phyloP scores from a whole-genome alignment of 139 green algal genomes.

The Tetraselmis chui region DNA sequence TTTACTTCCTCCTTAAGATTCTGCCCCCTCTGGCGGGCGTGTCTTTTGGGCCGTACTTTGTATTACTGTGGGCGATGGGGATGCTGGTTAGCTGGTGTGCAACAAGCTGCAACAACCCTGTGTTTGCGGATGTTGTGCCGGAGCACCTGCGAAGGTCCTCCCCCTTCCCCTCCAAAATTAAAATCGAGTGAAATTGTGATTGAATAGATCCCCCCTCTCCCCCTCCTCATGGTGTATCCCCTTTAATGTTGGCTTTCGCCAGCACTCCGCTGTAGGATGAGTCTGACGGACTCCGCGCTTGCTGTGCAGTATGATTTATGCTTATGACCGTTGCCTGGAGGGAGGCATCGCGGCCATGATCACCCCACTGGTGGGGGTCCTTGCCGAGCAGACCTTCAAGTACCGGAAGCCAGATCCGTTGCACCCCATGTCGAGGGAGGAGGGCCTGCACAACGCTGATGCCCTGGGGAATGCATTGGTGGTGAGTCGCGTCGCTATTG shows the following conservation, averaged over 20 bases:
- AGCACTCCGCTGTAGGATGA: too few relatives aligned
- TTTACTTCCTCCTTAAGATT: slow-evolving; percentile 24
- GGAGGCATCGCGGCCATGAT: slow-evolving; percentile 32
- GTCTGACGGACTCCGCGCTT: too few relatives aligned
- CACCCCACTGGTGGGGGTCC: slow-evolving; percentile 45
- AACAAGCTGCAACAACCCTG: slow-evolving; percentile 52
- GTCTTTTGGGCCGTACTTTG: slow-evolving; percentile 22
- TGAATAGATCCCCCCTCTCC: too few relatives aligned
- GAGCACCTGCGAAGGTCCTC: slow-evolving; percentile 37
- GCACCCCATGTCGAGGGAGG: neutral
- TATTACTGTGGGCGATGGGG: slow-evolving; percentile 17
- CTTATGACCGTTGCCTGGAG: slow-evolving; percentile 73
- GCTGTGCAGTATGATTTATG: slow-evolving; percentile 48
- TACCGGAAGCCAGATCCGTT: slow-evolving; percentile 5
- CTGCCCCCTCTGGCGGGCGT: slow-evolving; percentile 6
- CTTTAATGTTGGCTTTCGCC: too few relatives aligned
- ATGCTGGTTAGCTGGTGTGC: slow-evolving; percentile 39
- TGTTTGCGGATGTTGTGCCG: slow-evolving; percentile 77
- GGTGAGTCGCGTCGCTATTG: neutral
- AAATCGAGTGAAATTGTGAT: too few relatives aligned
- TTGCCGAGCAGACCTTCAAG: slow-evolving; percentile 45
- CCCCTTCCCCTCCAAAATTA: too few relatives aligned
- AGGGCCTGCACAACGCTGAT: neutral
- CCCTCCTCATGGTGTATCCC: too few relatives aligned
- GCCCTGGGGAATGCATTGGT: neutral